These are phyloP conservation scores for Pulveroboletus sp. DNA, from an alignment of 768 basidiomycete genomes.

Conservation along the genomic window DNA sequence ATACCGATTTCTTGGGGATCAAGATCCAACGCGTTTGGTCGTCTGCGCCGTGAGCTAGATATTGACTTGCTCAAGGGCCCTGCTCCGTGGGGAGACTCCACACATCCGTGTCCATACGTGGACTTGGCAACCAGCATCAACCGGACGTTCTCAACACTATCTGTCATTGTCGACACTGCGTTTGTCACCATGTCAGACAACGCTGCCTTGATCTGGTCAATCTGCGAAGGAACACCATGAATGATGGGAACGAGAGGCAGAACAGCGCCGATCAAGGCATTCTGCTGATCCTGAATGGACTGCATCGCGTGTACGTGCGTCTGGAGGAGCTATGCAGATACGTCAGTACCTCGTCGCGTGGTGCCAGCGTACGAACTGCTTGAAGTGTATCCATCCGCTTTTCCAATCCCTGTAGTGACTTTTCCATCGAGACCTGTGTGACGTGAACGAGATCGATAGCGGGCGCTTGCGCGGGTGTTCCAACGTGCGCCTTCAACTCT, in stretches of 20 bases:
- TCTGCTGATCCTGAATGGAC: conserved; percentile 41
- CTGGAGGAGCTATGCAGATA: conserved; percentile 41
- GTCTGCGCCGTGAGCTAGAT: conserved; percentile 2
- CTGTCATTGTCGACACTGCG: conserved; percentile 16
- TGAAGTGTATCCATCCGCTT: conserved; percentile 56
- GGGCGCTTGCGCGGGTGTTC: conserved; percentile 48
- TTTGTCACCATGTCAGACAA: conserved; percentile 17
- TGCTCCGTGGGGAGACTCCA: conserved; percentile 1
- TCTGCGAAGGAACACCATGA: conserved; percentile 54
- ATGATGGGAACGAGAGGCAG: conserved; percentile 57
- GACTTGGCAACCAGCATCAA: conserved; percentile 8
- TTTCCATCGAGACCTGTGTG: conserved; percentile 36
- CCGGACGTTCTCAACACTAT: conserved; percentile 11
- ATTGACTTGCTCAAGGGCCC: background rate
- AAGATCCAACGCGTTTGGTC: background rate
- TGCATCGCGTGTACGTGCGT: conserved; percentile 54
- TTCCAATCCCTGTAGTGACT: conserved; percentile 40
- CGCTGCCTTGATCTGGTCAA: conserved; percentile 29
- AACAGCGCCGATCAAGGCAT: conserved; percentile 39
- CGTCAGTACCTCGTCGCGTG: conserved; percentile 10
- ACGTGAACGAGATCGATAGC: conserved; percentile 38
- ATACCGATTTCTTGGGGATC: background rate
- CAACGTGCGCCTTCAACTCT: conserved; percentile 54
- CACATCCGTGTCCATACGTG: background rate
- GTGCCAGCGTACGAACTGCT: conserved; percentile 31